Evolutionary conservation across 352 stramenopile species (phyloP).

Genomic region (Globisporangium radiosum): DNA sequence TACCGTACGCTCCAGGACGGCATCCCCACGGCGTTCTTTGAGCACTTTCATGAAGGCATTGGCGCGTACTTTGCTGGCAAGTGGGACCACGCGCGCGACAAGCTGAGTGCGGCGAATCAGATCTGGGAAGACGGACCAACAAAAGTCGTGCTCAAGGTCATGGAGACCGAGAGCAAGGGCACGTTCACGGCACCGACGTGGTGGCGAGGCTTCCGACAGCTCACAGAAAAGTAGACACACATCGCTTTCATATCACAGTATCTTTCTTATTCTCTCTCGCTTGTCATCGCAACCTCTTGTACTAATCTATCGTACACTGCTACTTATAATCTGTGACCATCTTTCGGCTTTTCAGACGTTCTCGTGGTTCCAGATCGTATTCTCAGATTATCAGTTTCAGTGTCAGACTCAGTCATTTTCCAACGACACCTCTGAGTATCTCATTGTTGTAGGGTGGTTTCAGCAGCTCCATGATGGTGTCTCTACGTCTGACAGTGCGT

Average conservation of each 20-base stretch:
- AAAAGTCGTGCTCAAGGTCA: slow-evolving; percentile 83
- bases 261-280: not conserved
- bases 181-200: slow-evolving; percentile 73
- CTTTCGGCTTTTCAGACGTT: too few relatives aligned
- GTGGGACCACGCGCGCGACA: slow-evolving; percentile 80
- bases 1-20: slow-evolving; percentile 69
- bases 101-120: slow-evolving; percentile 87
- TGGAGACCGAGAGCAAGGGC: slow-evolving; percentile 88
- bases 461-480: not conserved
- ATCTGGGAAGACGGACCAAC: slow-evolving; percentile 79
- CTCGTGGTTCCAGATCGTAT: too few relatives aligned
- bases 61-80: slow-evolving; percentile 91
- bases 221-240: slow-evolving; percentile 87
- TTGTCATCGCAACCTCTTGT: not conserved
- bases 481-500: too few relatives aligned
- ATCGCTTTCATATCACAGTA: not conserved
- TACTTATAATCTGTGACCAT: too few relatives aligned
- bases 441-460: too few relatives aligned
- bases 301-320: not conserved
- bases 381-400: too few relatives aligned
- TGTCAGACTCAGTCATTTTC: too few relatives aligned
- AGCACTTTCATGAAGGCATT: slow-evolving; percentile 90
- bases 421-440: too few relatives aligned
- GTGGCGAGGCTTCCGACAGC: slow-evolving; percentile 90
- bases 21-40: slow-evolving; percentile 85